Evolutionary conservation across 768 basidiomycete genomes (phyloP), one percentile per base, ranked within the genome.

Genomic region (Trametes punicea): DNA sequence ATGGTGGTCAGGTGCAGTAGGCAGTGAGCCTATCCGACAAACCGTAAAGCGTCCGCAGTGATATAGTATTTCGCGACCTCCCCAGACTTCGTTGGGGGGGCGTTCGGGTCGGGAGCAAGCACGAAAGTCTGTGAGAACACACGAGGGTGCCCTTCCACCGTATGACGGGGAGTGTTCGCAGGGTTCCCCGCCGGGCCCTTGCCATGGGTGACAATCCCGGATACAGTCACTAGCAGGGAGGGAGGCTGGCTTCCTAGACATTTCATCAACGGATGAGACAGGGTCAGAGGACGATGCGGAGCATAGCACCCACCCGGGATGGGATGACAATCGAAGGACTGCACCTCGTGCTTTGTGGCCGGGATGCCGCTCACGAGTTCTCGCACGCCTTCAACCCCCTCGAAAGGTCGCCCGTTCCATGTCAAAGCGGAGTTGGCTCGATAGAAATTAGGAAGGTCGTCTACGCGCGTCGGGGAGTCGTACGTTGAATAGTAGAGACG

Each of bases 111-210:
- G 4, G 89, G 89, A 9, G 86, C 82, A 31, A 93, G 83, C 75
- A 93, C 82, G 65, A 93, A 93, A 6, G 90, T 88, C 70, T 93
- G 91, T 16, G 87, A 86, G 71, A 93, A 93, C 46, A 92, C 88
- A 34, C 91, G 82, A 7, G 91, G 85, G 34, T 90, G 88, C 10
- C 83, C 88, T 52, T 93, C 90, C 16, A 85, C 64, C 10, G 76
- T 79, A 64, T 80, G 78, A 33, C 70, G 48, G 30, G 69, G 69
- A 13, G 79, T 75, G 1, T 78, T 76, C 39, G 74, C 69, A 27
- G 80, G 84, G 66, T 88, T 88, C 23, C 80, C 81, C 20, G 74
- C 66, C 30, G 82, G 77, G 10, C 80, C 82, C 49, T 73, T 76
- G 23, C 88, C 88, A 59, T 91, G 86, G 2, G 76, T 81, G 33